Conservation (phyloP, 2,329 filamentous ascomycete genomes). For the Ceratocystis eucalypticola region DNA sequence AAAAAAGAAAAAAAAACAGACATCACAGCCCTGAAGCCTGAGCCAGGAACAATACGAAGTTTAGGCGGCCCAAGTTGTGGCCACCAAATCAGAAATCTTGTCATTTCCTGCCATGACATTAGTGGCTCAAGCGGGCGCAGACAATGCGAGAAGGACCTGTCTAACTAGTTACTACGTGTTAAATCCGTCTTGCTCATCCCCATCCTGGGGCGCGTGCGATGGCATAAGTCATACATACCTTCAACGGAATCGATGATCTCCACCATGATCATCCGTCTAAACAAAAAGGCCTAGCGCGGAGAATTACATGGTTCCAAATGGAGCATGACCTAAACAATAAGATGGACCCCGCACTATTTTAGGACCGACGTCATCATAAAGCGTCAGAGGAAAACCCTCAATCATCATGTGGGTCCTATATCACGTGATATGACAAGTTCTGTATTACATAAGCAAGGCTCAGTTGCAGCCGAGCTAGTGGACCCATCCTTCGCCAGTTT, state of each 20-base stretch:
- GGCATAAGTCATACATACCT: too few relatives aligned
- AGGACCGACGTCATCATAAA: not conserved
- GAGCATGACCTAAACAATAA: not conserved
- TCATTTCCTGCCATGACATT: not conserved
- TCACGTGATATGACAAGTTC: not conserved
- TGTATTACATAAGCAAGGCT: not conserved
- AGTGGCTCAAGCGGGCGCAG: not conserved
- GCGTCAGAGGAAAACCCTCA: not conserved
- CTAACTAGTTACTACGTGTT: not conserved
- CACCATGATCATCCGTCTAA: not conserved
- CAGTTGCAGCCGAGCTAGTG: not conserved
- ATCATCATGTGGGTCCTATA: not conserved
- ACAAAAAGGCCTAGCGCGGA: not conserved
- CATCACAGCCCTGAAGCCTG: not conserved
- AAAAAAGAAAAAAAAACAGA: too few relatives aligned
- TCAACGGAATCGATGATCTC: not conserved
- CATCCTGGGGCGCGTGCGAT: too few relatives aligned
- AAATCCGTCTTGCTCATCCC: too few relatives aligned
- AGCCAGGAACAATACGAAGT: slow-evolving; percentile 1
- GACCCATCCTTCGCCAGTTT: not conserved
- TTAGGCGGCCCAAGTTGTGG: not conserved
- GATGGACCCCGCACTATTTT: not conserved
- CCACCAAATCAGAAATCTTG: not conserved
- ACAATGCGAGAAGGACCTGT: not conserved
- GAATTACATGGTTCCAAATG: not conserved